A percentile compares a stretch with the other conserved stretches of the same genome.
phyloP scores from a whole-genome alignment of 441 rosid genomes.

The Adansonia rubrostipa region DNA sequence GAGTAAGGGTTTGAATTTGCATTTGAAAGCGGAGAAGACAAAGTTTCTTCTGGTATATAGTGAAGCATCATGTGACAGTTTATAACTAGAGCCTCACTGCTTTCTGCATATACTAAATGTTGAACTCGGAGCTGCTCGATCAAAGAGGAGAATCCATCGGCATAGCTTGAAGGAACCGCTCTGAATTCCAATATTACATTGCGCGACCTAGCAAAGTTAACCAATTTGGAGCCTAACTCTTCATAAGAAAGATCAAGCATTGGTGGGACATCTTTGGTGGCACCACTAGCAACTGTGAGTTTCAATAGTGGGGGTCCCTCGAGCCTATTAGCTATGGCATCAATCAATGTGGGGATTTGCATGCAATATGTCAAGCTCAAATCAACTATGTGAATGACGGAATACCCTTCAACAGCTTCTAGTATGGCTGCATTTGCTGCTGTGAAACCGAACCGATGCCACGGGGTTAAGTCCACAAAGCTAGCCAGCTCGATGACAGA shows the following conservation, averaged over 20 bases:
- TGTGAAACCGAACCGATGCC: constrained; percentile 92
- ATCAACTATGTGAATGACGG: constrained; percentile 80
- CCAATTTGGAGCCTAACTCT: constrained; percentile 67
- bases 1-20: constrained; percentile 31
- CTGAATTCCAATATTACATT: constrained; percentile 62
- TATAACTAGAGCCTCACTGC: constrained; percentile 65
- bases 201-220: constrained; percentile 69
- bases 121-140: constrained; percentile 64
- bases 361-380: constrained; percentile 83
- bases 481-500: constrained; percentile 78
- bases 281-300: constrained; percentile 61
- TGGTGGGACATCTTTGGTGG: constrained; percentile 55
- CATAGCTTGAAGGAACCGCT: constrained; percentile 56
- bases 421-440: constrained; percentile 76
- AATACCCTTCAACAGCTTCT: constrained; percentile 72
- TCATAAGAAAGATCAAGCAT: constrained; percentile 61
- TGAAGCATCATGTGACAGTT: constrained; percentile 92
- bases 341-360: constrained; percentile 90
- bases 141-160: constrained; percentile 67
- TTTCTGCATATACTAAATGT: constrained; percentile 47
- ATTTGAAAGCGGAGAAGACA: constrained; percentile 26
- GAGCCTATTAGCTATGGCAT: constrained; percentile 59
- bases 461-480: constrained; percentile 83
- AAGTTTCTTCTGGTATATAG: constrained; percentile 64
- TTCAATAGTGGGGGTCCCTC: constrained; percentile 61